Evolutionary conservation across 257 asterid genomes (phyloP), one percentile per base, ranked within the genome.

Genomic region (Vinca minor): DNA sequence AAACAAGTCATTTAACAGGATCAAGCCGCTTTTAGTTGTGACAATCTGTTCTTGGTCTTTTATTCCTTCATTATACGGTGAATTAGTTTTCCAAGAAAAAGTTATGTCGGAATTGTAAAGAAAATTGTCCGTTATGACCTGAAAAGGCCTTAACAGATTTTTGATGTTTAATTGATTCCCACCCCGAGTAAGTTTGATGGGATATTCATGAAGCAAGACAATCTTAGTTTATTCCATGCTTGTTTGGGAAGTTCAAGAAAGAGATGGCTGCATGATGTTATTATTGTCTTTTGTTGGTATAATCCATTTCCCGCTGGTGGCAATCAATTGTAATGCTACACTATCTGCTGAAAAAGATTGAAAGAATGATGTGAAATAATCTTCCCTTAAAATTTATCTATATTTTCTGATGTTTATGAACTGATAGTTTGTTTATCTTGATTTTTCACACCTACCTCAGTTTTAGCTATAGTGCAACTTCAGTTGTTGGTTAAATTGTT

Each of bases 401-500:
- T 55, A 29, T 14, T 44, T 54, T 9, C 12, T 29, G 31, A 31
- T 56, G 26, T 31, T 38, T 31, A 31, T 55, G 61, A 29, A 55
- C 5, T 17, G 5, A 29, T 7, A 4, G 6, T 55, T 6, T 6
- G 31, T 31, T 32, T 54, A 13, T n/a, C 18, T 59, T 32, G 0
- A 2, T 21, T 59, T 9, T 47, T 20, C 23, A 8, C 20, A 7
- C 21, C 13, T 21, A 38, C 26, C 31, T 41, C 21, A 32, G 31
- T 48, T 41, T 47, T 15, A n/a, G 41, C 8, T 1, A 42, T 21
- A 26, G 36, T 17, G 39, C 17, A 29, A n/a, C 38, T 34, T 26
- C 34, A 32, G 15, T 46, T 64, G 8, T 65, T 39, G 49, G 56
- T 11, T 46, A 49, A 58, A 47, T n/a, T 54, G 11, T 38, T 62